A percentile compares a stretch with the other conserved stretches of the same genome.
Evolutionary conservation across 2,329 filamentous ascomycete species (phyloP).

Genomic region (Alternaria postmessia): DNA sequence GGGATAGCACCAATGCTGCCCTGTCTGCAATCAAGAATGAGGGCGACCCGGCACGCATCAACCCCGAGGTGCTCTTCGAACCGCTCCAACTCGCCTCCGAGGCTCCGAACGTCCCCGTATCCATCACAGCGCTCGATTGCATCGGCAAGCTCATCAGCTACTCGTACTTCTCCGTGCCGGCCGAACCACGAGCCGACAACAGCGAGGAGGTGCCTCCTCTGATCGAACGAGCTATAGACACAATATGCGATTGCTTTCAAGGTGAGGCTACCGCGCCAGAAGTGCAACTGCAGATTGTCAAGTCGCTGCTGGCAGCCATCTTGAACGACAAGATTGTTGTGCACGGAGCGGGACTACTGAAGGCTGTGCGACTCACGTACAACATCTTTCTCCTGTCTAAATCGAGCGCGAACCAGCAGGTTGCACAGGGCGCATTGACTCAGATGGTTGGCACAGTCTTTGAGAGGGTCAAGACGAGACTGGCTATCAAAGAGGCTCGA

Average conservation of each 20-base stretch:
- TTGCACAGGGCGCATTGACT: constrained; percentile 94
- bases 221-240: constrained; percentile 97
- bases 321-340: constrained; percentile 99
- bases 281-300: constrained; percentile 97
- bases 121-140: constrained; percentile 91
- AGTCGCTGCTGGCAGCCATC: constrained; percentile 92
- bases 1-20: constrained; percentile 81
- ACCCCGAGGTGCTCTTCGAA: constrained; percentile 90
- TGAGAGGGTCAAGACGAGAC: constrained; percentile 85
- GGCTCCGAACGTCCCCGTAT: constrained; percentile 82
- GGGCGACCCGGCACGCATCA: constrained; percentile 79
- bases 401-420: constrained; percentile 92
- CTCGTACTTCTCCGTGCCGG: constrained; percentile 88
- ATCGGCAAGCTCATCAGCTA: constrained; percentile 99
- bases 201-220: constrained; percentile 68
- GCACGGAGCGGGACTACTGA: constrained; percentile 92
- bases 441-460: constrained; percentile 99
- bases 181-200: constrained; percentile 50
- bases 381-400: constrained; percentile 98
- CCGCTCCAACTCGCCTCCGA: constrained; percentile 90
- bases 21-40: constrained; percentile 82
- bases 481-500: constrained; percentile 86
- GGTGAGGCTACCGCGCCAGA: constrained; percentile 92
- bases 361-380: constrained; percentile 97
- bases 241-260: constrained; percentile 99